phyloP scores from a whole-genome alignment of 2,329 filamentous ascomycete genomes.

The Sordariomycetes sp. region DNA sequence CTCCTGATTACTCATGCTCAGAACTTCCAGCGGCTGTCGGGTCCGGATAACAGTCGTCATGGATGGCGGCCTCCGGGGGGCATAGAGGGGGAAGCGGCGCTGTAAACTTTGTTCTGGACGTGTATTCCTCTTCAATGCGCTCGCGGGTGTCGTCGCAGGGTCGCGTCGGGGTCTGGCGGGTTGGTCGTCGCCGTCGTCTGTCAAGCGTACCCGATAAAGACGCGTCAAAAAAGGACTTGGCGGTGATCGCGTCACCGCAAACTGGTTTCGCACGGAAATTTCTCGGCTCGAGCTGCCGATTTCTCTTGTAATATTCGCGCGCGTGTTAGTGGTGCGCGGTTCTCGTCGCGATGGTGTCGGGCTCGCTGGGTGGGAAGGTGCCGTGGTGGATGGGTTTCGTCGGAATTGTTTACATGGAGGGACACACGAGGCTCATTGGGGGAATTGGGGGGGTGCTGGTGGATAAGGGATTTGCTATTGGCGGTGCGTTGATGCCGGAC shows the following conservation, averaged over 20 bases:
- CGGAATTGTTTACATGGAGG: constrained; percentile 10
- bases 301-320: not conserved
- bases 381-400: not conserved
- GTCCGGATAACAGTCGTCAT: constrained; percentile 58
- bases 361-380: not conserved
- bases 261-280: not conserved
- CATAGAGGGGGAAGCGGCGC: constrained; percentile 2
- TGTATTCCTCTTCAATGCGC: not conserved
- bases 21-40: constrained; percentile 50
- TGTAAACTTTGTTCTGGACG: not conserved
- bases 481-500: not conserved
- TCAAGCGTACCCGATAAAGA: not conserved
- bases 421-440: not conserved
- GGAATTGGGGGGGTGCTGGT: not conserved
- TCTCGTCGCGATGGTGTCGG: not conserved
- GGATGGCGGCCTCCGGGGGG: constrained; percentile 30
- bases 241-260: not conserved
- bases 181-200: not conserved
- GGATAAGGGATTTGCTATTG: constrained; percentile 1
- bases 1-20: constrained; percentile 57
- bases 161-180: not conserved
- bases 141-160: not conserved
- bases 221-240: constrained; percentile 6
- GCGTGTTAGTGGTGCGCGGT: not conserved
- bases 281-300: not conserved